These are phyloP conservation scores for Leishmania martiniquensis DNA, from an alignment of 208 protist species.

Conservation along the genomic window DNA sequence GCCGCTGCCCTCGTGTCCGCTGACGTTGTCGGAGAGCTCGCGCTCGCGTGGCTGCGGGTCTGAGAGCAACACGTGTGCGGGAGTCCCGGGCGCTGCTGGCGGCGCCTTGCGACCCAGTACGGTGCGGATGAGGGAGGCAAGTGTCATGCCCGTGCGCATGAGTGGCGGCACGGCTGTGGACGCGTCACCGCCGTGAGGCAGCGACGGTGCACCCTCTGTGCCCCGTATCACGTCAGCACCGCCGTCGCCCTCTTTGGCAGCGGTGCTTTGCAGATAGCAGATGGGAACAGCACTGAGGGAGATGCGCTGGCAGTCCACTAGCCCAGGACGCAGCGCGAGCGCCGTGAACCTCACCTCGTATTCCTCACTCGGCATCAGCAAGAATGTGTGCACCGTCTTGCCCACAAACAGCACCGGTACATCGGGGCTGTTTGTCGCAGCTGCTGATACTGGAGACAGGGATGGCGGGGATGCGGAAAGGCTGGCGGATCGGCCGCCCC, in stretches of 20 bases:
- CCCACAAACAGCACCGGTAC: conserved; percentile 66
- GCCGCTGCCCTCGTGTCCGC: not conserved
- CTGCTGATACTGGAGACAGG: not conserved
- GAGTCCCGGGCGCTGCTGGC: conserved; percentile 7
- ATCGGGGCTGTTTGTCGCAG: conserved; percentile 1
- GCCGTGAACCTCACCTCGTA: conserved; percentile 65
- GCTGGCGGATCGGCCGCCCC: not conserved
- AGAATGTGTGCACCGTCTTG: conserved; percentile 59
- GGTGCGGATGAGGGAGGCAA: conserved; percentile 16
- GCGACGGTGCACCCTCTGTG: not conserved
- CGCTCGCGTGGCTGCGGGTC: conserved; percentile 1
- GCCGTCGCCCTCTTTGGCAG: not conserved
- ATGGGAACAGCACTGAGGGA: conserved; percentile 48
- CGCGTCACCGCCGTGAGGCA: not conserved
- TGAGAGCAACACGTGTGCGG: conserved; percentile 2
- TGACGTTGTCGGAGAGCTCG: not conserved
- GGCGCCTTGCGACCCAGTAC: conserved; percentile 11
- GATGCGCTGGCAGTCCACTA: conserved; percentile 74
- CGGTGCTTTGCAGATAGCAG: conserved; percentile 27
- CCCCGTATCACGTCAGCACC: not conserved
- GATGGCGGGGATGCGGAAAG: not conserved
- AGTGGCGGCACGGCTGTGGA: conserved; percentile 10
- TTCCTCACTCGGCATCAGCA: conserved; percentile 66
- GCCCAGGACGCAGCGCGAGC: conserved; percentile 54
- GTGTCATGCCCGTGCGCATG: conserved; percentile 35